Conservation (phyloP, 176 grass and related monocot genomes). For the Rhipidocladum racemiflorum region DNA sequence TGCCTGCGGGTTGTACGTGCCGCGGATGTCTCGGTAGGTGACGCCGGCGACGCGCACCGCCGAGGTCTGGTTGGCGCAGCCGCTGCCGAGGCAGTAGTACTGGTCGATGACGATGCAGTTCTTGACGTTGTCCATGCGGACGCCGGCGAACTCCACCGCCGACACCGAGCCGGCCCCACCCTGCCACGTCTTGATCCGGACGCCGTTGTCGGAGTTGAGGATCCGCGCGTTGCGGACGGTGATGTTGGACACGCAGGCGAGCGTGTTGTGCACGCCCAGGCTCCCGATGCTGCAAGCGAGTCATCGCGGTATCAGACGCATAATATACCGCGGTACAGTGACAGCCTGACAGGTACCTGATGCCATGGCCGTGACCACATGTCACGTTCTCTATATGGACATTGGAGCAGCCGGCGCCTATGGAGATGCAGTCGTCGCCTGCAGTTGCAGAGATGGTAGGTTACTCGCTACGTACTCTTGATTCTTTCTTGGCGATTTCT, state of each 20-base stretch:
- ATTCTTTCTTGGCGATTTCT: too few relatives aligned
- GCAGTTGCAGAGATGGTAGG: background rate
- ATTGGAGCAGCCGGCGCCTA: slow-evolving; percentile 56
- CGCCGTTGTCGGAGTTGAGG: slow-evolving; percentile 61
- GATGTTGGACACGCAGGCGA: slow-evolving; percentile 73
- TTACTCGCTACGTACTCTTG: background rate
- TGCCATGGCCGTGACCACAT: slow-evolving; percentile 69
- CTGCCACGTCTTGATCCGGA: slow-evolving; percentile 94
- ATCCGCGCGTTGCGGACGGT: slow-evolving; percentile 52
- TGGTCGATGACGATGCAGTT: slow-evolving; percentile 88
- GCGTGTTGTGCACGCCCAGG: slow-evolving; percentile 63
- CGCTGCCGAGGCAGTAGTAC: slow-evolving; percentile 63
- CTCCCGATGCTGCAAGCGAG: slow-evolving; percentile 62
- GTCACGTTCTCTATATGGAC: slow-evolving; percentile 68
- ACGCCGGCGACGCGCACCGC: slow-evolving; percentile 61
- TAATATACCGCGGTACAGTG: background rate
- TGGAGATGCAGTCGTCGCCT: slow-evolving; percentile 85
- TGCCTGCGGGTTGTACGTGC: slow-evolving; percentile 48
- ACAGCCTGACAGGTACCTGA: slow-evolving; percentile 56
- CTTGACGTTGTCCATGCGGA: slow-evolving; percentile 64
- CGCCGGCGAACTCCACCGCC: slow-evolving; percentile 47
- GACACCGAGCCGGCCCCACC: slow-evolving; percentile 58
- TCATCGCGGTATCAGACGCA: background rate
- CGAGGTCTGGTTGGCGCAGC: slow-evolving; percentile 64
- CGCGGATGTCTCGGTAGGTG: slow-evolving; percentile 56